A percentile compares a stretch with the other conserved stretches of the same genome.
Conservation (phyloP, 495 filamentous ascomycete genomes). For the Penicillium cinerascens region DNA sequence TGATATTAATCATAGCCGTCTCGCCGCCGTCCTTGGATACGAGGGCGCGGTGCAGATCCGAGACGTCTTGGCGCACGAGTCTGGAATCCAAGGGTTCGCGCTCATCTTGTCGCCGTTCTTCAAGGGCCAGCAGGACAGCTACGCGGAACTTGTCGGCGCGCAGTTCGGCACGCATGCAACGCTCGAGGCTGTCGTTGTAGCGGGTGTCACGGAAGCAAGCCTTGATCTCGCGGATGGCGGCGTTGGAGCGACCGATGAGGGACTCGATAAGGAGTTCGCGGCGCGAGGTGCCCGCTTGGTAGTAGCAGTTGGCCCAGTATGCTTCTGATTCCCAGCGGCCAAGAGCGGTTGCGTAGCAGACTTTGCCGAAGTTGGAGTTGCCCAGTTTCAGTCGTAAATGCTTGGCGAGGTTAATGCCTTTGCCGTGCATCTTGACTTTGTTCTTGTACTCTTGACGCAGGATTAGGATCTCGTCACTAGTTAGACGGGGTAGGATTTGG, state of each 20-base stretch:
- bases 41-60: conserved; percentile 65
- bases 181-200: conserved; percentile 74
- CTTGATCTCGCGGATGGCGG: conserved; percentile 87
- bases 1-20: conserved; percentile 82
- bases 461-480: conserved; percentile 79
- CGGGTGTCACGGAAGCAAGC: conserved; percentile 89
- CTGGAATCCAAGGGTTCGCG: conserved; percentile 52
- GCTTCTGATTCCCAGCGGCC: conserved; percentile 91
- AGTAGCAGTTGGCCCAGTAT: conserved; percentile 99
- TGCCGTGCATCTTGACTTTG: conserved; percentile 73
- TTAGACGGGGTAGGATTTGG: conserved; percentile 77
- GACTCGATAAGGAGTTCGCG: conserved; percentile 89
- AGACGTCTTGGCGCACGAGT: conserved; percentile 66
- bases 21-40: conserved; percentile 77
- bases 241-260: conserved; percentile 82
- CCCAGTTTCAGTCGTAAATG: conserved; percentile 78
- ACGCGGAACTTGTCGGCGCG: conserved; percentile 92
- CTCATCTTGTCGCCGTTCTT: conserved; percentile 80
- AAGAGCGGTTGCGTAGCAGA: conserved; percentile 83
- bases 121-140: conserved; percentile 80
- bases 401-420: conserved; percentile 92
- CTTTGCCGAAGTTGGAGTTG: conserved; percentile 78
- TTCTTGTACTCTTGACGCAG: conserved; percentile 87
- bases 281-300: conserved; percentile 80
- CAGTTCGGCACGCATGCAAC: conserved; percentile 87